Percentiles rank a stretch among this genome's conserved stretches.
Conservation (phyloP, 1,139 yeast genomes). For the Saccharomyces hybrid region DNA sequence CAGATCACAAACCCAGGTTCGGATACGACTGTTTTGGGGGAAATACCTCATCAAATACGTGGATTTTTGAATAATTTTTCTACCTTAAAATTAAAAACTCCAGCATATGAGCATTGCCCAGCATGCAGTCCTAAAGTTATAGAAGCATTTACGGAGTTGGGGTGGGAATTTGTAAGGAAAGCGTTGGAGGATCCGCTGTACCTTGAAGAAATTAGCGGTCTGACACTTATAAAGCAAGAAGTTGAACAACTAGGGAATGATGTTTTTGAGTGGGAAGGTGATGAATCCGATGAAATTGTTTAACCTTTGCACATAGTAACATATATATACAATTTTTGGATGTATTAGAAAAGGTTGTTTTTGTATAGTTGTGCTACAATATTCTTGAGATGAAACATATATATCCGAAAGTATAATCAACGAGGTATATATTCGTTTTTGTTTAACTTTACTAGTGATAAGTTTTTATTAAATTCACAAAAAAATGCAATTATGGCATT, state of each 20-base stretch:
- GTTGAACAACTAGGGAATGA: conserved; percentile 57
- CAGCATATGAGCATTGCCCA: conserved; percentile 69
- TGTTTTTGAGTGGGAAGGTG: conserved; percentile 40
- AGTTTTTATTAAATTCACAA: too few relatives aligned
- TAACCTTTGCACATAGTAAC: not conserved
- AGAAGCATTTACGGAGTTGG: conserved; percentile 41
- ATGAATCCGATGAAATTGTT: conserved; percentile 19
- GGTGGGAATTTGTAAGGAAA: conserved; percentile 73
- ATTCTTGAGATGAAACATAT: too few relatives aligned
- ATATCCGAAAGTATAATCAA: too few relatives aligned
- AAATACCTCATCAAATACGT: conserved; percentile 80
- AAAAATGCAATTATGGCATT: too few relatives aligned
- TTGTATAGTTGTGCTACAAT: too few relatives aligned
- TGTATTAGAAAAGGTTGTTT: not conserved
- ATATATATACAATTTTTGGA: conserved; percentile 1
- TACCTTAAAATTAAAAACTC: conserved; percentile 58
- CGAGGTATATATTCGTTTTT: too few relatives aligned
- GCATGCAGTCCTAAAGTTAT: conserved; percentile 69
- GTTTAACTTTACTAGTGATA: too few relatives aligned
- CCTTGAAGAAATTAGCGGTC: conserved; percentile 72
- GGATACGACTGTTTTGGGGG: conserved; percentile 47
- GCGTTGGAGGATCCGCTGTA: conserved; percentile 61
- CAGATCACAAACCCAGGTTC: conserved; percentile 58
- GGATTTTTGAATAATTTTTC: conserved; percentile 69
- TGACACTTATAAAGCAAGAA: conserved; percentile 59